phyloP scores from a whole-genome alignment of 306 rosid species.

The Pterocarpus santalinus region DNA sequence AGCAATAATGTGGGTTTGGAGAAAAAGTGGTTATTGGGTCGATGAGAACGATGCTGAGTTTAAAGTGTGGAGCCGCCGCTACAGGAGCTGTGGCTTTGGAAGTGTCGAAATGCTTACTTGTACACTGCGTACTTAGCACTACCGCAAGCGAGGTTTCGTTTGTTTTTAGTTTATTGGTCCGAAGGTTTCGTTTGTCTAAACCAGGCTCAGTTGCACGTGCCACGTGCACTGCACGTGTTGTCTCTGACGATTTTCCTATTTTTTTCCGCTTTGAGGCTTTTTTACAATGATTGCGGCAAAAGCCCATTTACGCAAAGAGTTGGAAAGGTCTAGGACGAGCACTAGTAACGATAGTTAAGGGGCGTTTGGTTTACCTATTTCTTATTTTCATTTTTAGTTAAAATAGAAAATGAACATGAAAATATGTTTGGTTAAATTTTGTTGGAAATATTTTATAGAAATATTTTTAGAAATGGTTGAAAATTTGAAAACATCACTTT shows the following conservation, averaged over 20 bases:
- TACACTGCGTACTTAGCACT: background rate
- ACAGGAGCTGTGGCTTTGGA: background rate
- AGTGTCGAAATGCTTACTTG: conserved; percentile 13
- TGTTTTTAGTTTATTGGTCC: too few relatives aligned
- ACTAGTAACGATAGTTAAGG: too few relatives aligned
- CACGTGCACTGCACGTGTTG: background rate
- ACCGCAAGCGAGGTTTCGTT: background rate
- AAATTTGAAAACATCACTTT: too few relatives aligned
- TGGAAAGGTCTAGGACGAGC: too few relatives aligned
- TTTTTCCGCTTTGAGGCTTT: background rate
- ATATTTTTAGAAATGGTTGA: too few relatives aligned
- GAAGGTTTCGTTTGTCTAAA: background rate
- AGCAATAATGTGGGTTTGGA: background rate
- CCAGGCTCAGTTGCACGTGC: background rate
- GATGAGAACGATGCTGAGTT: conserved; percentile 4
- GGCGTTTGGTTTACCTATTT: too few relatives aligned
- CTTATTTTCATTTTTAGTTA: too few relatives aligned
- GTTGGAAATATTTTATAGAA: too few relatives aligned
- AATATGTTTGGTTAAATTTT: too few relatives aligned
- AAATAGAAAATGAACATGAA: too few relatives aligned
- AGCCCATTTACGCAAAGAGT: background rate
- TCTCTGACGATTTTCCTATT: background rate
- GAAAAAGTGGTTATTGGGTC: background rate
- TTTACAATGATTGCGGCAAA: background rate
- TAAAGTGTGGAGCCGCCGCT: background rate